phyloP scores from a whole-genome alignment of 192 early-diverging fungal species.

The Phlyctochytrium bullatum region DNA sequence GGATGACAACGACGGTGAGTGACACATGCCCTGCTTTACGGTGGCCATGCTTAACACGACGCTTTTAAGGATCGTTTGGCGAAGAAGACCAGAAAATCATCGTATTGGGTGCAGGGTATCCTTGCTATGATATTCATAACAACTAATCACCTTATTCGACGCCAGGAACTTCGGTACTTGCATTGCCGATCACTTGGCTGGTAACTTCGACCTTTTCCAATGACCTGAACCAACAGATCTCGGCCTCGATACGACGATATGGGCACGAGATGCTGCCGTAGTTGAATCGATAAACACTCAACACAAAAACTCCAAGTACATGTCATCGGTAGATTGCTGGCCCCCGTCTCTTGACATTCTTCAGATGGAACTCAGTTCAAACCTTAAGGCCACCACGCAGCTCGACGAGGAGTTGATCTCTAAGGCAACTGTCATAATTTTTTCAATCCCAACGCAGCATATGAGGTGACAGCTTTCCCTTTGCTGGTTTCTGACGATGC shows the following conservation, averaged over 20 bases:
- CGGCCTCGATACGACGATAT: slow-evolving; percentile 37
- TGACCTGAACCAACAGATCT: slow-evolving; percentile 2
- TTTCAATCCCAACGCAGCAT: slow-evolving; percentile 53
- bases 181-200: slow-evolving; percentile 49
- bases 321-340: slow-evolving; percentile 25
- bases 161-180: slow-evolving; percentile 53
- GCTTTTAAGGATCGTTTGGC: no score
- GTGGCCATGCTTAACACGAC: no score
- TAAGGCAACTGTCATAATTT: slow-evolving; percentile 36
- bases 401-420: slow-evolving; percentile 25
- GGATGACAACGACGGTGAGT: no score
- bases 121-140: not conserved
- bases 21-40: no score
- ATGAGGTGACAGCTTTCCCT: slow-evolving; percentile 33
- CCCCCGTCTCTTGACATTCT: not conserved
- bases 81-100: slow-evolving; percentile 22
- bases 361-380: slow-evolving; percentile 23
- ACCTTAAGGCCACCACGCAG: slow-evolving; percentile 33
- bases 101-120: slow-evolving; percentile 26
- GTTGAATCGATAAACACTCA: slow-evolving; percentile 40
- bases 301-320: slow-evolving; percentile 44
- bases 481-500: not conserved
- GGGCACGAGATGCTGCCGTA: slow-evolving; percentile 36
- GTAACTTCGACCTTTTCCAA: slow-evolving; percentile 12
- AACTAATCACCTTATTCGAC: slow-evolving; percentile 16